Base-by-base conservation (phyloP, 2,329 filamentous ascomycete genomes). In the Annulohypoxylon truncatum region DNA sequence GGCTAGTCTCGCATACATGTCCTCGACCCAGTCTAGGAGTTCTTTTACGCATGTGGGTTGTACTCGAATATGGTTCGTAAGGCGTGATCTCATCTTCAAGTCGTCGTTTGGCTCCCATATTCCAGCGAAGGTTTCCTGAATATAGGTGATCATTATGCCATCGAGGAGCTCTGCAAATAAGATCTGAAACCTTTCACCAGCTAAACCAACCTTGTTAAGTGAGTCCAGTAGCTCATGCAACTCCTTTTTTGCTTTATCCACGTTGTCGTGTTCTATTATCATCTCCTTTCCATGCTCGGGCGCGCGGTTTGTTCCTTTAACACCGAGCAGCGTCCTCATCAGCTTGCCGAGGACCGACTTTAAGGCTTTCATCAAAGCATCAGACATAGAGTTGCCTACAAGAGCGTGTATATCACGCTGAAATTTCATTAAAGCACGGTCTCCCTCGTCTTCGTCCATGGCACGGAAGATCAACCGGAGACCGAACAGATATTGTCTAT, bases 81-180 rank as follows among this genome's bases (percentile, higher is more conserved):
- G 67, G 54, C 71, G 68, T 65, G 51, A 68, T 55, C 63, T 64
- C 66, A 70, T 68, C 42, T 65, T 57, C 6, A 69, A 12, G 33
- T 74, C 73, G 54, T 75, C 71, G n/a, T 72, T 70, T 3, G 73
- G 65, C n/a, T 72, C 74, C 88, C 91, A 94, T 50, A 89, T 83
- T 2, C 89, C 87, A 61, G 87, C 82, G 73, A 89, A 93, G 5
- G 85, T 86, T 51, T 83, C 82, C 38, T 81, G 80, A 40, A 94
- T 85, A 71, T 90, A 91, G 10, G 85, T 81, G 44, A 84, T 83
- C 82, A 94, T 88, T 63, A 90, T 82, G 33, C 80, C 79, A 74
- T 93, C 85, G 83, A 93, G 89, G 24, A 91, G 84, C 76, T 91
- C 88, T 13, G 90, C 92, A 72, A 93, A 90, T 33, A 91, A 82